Percentiles rank a stretch among this genome's conserved stretches.
phyloP scores from a whole-genome alignment of 345 rosid genomes.

The Citrus unshiu region DNA sequence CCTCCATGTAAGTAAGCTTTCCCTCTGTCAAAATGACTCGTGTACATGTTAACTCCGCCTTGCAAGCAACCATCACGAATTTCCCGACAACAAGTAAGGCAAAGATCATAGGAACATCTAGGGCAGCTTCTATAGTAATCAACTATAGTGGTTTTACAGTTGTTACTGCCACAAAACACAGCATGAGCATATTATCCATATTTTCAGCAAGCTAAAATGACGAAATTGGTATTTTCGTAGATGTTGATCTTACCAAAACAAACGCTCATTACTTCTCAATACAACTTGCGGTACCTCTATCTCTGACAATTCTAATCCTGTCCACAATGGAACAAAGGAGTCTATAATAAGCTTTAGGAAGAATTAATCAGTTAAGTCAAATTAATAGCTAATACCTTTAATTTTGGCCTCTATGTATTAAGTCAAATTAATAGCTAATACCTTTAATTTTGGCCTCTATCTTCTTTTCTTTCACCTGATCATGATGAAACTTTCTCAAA shows the following conservation, averaged over 20 bases:
- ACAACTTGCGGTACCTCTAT: constrained; percentile 19
- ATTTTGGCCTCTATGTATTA: constrained; percentile 34
- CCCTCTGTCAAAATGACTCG: constrained; percentile 24
- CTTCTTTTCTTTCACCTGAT: constrained; percentile 43
- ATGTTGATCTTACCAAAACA: constrained; percentile 42
- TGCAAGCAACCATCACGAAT: constrained; percentile 45
- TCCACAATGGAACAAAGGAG: not conserved
- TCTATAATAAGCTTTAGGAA: too few species aligned
- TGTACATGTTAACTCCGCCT: constrained; percentile 23
- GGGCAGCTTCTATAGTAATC: constrained; percentile 56
- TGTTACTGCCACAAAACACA: constrained; percentile 35
- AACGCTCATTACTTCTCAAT: constrained; percentile 32
- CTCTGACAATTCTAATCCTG: constrained; percentile 15
- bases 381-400: constrained; percentile 15
- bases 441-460: constrained; percentile 46
- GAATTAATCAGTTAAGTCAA: too few species aligned
- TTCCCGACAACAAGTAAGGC: constrained; percentile 57
- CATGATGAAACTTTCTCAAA: constrained; percentile 38
- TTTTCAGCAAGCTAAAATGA: not conserved
- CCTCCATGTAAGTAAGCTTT: constrained; percentile 42
- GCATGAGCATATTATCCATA: not conserved
- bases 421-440: too few species aligned
- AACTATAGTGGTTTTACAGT: constrained; percentile 56
- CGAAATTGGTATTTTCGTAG: not conserved
- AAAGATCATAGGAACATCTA: constrained; percentile 46